These are phyloP conservation scores for Toxoplasma gondii DNA, from an alignment of 169 alveolate genomes.

Conservation along the genomic window DNA sequence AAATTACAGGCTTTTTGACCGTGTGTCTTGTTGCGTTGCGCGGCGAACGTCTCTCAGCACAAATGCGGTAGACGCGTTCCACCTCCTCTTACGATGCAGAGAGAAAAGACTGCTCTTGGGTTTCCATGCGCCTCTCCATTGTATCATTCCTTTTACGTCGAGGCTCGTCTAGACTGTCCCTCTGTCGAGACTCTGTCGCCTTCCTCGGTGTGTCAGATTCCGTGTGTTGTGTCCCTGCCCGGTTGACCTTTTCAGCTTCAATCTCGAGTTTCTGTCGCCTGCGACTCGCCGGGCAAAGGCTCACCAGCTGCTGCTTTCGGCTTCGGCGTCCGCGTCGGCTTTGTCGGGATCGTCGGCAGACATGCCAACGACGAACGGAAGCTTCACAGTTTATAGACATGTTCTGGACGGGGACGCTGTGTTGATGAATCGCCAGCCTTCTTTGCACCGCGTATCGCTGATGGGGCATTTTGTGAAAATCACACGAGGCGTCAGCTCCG, in stretches of 20 bases:
- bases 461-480: constrained; percentile 93
- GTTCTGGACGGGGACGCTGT: constrained; percentile 96
- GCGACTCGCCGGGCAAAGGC: constrained; percentile 21
- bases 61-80: no score
- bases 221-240: no score
- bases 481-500: not conserved
- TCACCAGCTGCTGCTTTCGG: not conserved
- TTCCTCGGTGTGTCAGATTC: no score
- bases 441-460: constrained; percentile 96
- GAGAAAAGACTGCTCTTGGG: no score
- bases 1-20: no score
- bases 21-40: no score
- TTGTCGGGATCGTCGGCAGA: not conserved
- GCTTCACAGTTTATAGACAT: constrained; percentile 87
- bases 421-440: constrained; percentile 97
- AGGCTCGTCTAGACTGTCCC: no score
- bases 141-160: no score
- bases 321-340: not conserved
- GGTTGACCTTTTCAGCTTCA: not conserved
- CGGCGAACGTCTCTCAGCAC: no score
- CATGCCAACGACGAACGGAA: not conserved
- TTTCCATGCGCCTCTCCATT: no score
- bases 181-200: no score
- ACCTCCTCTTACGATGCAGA: no score
- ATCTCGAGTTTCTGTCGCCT: not conserved